Percentiles rank a stretch among this genome's conserved stretches.
Evolutionary conservation across 2,329 filamentous ascomycete genomes (phyloP).

Genomic region (Colletotrichum theobromicola): DNA sequence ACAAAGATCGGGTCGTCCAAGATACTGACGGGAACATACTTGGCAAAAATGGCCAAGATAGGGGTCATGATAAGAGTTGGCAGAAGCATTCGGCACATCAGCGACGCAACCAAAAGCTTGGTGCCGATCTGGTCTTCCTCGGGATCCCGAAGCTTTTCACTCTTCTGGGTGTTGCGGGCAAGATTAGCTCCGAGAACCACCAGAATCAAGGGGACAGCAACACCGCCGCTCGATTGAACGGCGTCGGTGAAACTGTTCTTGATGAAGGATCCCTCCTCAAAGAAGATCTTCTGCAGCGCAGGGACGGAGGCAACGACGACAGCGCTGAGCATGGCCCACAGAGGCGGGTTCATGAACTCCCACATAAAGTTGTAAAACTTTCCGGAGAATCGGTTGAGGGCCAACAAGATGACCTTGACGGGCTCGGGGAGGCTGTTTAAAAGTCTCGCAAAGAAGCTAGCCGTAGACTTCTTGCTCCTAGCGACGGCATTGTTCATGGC

Average conservation of each 20-base stretch:
- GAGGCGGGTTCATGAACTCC: slow-evolving; percentile 97
- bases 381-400: slow-evolving; percentile 36
- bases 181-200: slow-evolving; percentile 96
- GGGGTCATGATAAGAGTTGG: slow-evolving; percentile 94
- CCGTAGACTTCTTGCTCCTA: slow-evolving; percentile 26
- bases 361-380: slow-evolving; percentile 71
- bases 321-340: slow-evolving; percentile 96
- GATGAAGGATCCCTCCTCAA: slow-evolving; percentile 86
- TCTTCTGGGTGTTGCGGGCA: slow-evolving; percentile 85
- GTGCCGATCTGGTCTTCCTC: slow-evolving; percentile 74
- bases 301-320: slow-evolving; percentile 91
- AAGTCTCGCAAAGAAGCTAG: slow-evolving; percentile 27
- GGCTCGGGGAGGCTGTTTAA: slow-evolving; percentile 47
- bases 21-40: slow-evolving; percentile 91
- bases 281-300: slow-evolving; percentile 82
- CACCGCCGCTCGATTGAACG: slow-evolving; percentile 82
- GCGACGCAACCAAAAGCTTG: slow-evolving; percentile 82
- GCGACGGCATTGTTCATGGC: slow-evolving; percentile 33
- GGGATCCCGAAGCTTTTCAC: slow-evolving; percentile 65
- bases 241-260: slow-evolving; percentile 93
- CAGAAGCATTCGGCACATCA: slow-evolving; percentile 89
- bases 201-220: slow-evolving; percentile 93
- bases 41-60: slow-evolving; percentile 83
- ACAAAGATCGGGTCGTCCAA: slow-evolving; percentile 98
- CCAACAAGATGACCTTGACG: slow-evolving; percentile 39